Percentiles rank a stretch among this genome's conserved stretches.
Conservation (phyloP, 2,329 filamentous ascomycete species). For the Clonostachys rosea region DNA sequence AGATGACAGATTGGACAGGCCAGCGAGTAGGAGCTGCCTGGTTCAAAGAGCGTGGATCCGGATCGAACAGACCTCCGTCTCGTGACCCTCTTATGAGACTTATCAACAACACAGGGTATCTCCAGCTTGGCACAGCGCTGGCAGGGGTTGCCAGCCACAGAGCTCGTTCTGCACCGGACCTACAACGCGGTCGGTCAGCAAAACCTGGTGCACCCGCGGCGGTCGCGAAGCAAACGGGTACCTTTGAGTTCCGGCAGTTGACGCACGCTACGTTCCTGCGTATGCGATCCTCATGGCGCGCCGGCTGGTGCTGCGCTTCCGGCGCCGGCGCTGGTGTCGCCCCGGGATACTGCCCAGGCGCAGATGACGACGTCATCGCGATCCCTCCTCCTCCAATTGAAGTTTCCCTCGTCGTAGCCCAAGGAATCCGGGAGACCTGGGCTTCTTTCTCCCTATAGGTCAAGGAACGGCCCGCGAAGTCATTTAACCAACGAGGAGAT, state of each 20-base stretch:
- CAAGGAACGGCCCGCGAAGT: too few relatives aligned
- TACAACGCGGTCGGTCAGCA: constrained; percentile 10
- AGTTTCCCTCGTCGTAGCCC: too few relatives aligned
- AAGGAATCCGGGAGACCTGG: too few relatives aligned
- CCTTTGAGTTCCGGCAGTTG: constrained; percentile 33
- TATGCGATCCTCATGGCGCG: constrained; percentile 18
- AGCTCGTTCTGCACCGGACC: constrained; percentile 38
- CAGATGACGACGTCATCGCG: too few relatives aligned
- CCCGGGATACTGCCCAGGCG: too few relatives aligned
- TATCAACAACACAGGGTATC: constrained; percentile 38
- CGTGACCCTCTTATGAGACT: constrained; percentile 39
- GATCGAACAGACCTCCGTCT: constrained; percentile 29
- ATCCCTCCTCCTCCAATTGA: too few relatives aligned
- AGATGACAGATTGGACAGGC: too few relatives aligned
- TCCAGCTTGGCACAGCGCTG: constrained; percentile 38
- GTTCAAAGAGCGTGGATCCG: not conserved
- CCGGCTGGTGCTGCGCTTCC: constrained; percentile 7
- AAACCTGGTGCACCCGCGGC: not conserved
- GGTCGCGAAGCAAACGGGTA: constrained; percentile 9
- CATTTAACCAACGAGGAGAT: too few relatives aligned
- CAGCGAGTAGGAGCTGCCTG: too few relatives aligned
- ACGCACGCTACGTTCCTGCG: constrained; percentile 30
- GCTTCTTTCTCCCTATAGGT: too few relatives aligned
- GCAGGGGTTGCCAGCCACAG: constrained; percentile 30
- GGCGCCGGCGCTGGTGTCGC: not conserved